phyloP scores from a whole-genome alignment of 192 early-diverging fungal species.

The Mortierella hygrophila region DNA sequence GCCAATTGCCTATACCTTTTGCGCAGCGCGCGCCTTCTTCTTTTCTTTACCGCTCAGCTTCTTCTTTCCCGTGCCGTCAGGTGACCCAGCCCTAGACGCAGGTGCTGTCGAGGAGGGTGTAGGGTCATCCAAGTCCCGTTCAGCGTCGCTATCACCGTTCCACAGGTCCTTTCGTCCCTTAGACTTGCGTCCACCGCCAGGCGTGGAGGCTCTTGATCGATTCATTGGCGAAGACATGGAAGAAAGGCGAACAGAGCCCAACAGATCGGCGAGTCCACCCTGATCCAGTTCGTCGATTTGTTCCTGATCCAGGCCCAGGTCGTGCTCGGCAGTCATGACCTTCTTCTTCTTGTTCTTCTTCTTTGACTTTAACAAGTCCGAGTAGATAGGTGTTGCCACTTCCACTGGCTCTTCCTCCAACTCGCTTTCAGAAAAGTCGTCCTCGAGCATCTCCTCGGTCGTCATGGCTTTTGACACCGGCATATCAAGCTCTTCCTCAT shows the following conservation, averaged over 20 bases:
- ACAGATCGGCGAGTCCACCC: slow-evolving; percentile 40
- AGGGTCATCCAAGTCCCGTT: slow-evolving; percentile 25
- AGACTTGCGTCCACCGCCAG: slow-evolving; percentile 15
- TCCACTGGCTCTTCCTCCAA: slow-evolving; percentile 46
- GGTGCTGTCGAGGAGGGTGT: slow-evolving; percentile 60
- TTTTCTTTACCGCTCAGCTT: slow-evolving; percentile 56
- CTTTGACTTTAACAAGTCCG: slow-evolving; percentile 35
- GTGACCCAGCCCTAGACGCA: slow-evolving; percentile 55
- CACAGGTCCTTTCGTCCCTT: slow-evolving; percentile 14
- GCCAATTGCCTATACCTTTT: slow-evolving; percentile 37
- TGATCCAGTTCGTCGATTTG: slow-evolving; percentile 44
- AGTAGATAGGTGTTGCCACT: slow-evolving; percentile 19
- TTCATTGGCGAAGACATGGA: slow-evolving; percentile 40
- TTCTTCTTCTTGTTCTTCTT: slow-evolving; percentile 70
- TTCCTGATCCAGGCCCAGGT: slow-evolving; percentile 27
- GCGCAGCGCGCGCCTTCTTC: slow-evolving; percentile 45
- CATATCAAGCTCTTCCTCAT: slow-evolving; percentile 45
- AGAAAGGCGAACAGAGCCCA: slow-evolving; percentile 40
- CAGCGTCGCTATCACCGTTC: slow-evolving; percentile 43
- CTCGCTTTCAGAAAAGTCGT: slow-evolving; percentile 36
- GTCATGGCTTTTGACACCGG: not conserved
- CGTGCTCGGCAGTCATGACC: slow-evolving; percentile 33
- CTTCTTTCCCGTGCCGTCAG: slow-evolving; percentile 26
- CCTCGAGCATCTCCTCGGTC: not conserved
- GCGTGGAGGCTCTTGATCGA: slow-evolving; percentile 38